A percentile compares a stretch with the other conserved stretches of the same genome.
Conservation (phyloP, 139 green algal species). For the Chlamydomonas sp. region DNA sequence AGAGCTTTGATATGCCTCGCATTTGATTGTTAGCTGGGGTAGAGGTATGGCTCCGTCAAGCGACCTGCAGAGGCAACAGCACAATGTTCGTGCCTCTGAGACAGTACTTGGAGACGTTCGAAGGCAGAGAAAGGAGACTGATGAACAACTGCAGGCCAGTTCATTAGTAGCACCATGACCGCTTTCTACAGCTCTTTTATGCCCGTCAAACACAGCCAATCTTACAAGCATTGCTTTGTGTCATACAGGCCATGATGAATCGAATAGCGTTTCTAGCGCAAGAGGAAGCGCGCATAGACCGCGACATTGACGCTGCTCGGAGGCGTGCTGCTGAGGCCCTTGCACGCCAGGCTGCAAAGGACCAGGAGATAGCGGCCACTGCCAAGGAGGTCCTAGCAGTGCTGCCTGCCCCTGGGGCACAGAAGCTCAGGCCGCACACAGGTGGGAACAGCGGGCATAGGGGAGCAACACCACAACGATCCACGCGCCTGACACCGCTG, state of each 20-base stretch:
- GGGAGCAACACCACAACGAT: too few species aligned
- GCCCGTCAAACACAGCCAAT: too few species aligned
- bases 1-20: too few species aligned
- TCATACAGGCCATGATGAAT: slow-evolving; percentile 33
- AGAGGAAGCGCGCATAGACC: slow-evolving; percentile 31
- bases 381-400: slow-evolving; percentile 19
- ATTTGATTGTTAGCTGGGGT: too few species aligned
- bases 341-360: background rate
- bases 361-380: slow-evolving; percentile 21
- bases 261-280: slow-evolving; percentile 32
- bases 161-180: background rate
- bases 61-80: background rate
- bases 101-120: background rate
- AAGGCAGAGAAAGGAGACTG: slow-evolving; percentile 18
- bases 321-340: slow-evolving; percentile 25
- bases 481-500: too few species aligned
- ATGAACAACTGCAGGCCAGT: slow-evolving; percentile 28
- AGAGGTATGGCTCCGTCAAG: too few species aligned
- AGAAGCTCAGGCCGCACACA: slow-evolving; percentile 29
- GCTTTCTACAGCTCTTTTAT: too few species aligned
- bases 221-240: too few species aligned
- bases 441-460: background rate
- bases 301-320: slow-evolving; percentile 23
- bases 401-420: background rate
- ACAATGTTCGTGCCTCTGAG: background rate